phyloP scores from a whole-genome alignment of 2,329 filamentous ascomycete species.

The Paradendryphiella salina region DNA sequence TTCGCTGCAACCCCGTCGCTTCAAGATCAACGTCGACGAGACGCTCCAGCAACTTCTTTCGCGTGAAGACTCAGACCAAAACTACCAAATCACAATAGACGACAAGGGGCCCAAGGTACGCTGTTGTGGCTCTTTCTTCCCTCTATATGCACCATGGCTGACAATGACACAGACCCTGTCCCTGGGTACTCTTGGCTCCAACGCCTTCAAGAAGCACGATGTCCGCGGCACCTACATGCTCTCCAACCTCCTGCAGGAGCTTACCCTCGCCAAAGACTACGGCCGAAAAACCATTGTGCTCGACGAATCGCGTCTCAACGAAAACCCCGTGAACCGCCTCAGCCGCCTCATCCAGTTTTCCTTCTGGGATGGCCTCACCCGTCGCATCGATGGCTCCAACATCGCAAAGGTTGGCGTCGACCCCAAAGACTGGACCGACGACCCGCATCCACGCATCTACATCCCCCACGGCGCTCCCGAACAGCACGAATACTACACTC shows the following conservation, averaged over 20 bases:
- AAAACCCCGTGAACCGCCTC: conserved; percentile 90
- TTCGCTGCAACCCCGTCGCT: conserved; percentile 70
- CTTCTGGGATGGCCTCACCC: conserved; percentile 70
- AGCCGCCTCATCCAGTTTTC: conserved; percentile 83
- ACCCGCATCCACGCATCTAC: conserved; percentile 90
- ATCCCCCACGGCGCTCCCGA: conserved; percentile 81
- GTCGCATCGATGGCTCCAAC: conserved; percentile 55
- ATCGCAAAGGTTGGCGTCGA: conserved; percentile 86
- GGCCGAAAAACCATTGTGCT: conserved; percentile 87
- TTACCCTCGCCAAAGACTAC: conserved; percentile 88
- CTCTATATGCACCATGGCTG: conserved; percentile 17
- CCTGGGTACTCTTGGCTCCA: conserved; percentile 81
- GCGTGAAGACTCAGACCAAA: conserved; percentile 89
- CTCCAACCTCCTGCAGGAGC: conserved; percentile 92
- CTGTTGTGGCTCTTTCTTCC: not conserved
- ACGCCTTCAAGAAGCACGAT: conserved; percentile 84
- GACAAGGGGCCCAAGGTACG: conserved; percentile 86
- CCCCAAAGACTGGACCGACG: conserved; percentile 91
- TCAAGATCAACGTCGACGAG: conserved; percentile 82
- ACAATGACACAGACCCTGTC: conserved; percentile 66
- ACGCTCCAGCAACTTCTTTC: conserved; percentile 78
- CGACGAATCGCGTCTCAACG: conserved; percentile 86
- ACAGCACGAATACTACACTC: conserved; percentile 85
- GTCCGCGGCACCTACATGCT: conserved; percentile 96
- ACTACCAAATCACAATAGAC: conserved; percentile 97